Conservation (phyloP, 139 green algal species). For the Chlorella sp. region DNA sequence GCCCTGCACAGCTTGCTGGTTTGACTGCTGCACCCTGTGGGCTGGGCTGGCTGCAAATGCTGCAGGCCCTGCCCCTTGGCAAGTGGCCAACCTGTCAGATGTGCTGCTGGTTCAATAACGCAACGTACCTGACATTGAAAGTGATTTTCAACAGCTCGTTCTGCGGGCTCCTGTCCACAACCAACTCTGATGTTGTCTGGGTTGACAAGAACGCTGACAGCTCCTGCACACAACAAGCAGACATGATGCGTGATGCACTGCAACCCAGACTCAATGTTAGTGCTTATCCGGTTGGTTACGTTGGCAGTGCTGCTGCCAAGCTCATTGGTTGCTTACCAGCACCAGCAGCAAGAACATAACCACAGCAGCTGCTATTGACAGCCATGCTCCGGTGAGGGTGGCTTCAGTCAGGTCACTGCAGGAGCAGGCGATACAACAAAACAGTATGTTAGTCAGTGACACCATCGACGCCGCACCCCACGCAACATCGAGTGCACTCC, state of each 20-base stretch:
- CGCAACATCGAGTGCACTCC: neutral
- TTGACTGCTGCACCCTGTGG: no score
- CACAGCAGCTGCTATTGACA: conserved; percentile 79
- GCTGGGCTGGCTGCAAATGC: no score
- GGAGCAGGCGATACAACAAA: no score
- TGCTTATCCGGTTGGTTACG: neutral
- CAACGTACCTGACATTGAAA: conserved; percentile 92
- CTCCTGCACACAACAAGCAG: conserved; percentile 62
- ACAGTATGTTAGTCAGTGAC: no score
- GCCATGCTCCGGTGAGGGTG: conserved; percentile 24
- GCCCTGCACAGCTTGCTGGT: no score
- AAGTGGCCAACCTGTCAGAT: no score
- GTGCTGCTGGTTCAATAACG: no score
- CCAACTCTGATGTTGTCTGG: conserved; percentile 60
- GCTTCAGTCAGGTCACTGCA: neutral
- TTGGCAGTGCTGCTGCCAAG: neutral
- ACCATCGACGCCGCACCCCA: neutral
- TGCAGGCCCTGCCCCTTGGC: no score
- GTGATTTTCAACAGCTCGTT: conserved; percentile 93
- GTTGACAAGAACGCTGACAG: conserved; percentile 65
- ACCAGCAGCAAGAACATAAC: conserved; percentile 81
- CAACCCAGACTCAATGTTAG: neutral
- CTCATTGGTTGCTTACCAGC: conserved; percentile 52
- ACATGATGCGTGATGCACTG: neutral
- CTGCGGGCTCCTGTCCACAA: conserved; percentile 83